Evolutionary conservation across 164 flowering plant genomes (phyloP).

Genomic region (Vitis rotundifolia): DNA sequence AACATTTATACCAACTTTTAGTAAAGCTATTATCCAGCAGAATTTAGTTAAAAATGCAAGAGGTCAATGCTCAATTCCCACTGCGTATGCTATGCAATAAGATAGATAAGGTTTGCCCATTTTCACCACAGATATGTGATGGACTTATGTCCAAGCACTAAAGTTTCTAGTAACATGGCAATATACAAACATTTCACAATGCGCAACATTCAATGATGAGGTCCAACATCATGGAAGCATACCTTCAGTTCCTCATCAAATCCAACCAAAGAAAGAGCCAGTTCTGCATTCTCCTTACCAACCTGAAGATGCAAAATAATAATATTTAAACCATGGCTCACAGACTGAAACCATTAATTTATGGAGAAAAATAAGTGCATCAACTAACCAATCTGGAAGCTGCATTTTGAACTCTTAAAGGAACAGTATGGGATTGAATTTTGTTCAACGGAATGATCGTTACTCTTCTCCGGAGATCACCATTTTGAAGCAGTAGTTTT

Average conservation of each 20-base stretch:
- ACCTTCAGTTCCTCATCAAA: constrained; percentile 88
- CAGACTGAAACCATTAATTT: background rate
- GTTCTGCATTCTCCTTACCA: constrained; percentile 84
- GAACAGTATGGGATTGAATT: constrained; percentile 61
- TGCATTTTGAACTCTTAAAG: constrained; percentile 60
- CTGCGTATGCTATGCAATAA: no score
- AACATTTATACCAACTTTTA: constrained; percentile 9
- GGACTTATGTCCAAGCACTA: no score
- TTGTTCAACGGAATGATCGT: constrained; percentile 94
- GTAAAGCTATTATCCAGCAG: background rate
- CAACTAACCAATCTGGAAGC: constrained; percentile 73
- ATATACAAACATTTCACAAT: background rate
- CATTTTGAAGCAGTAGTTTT: constrained; percentile 81
- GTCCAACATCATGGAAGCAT: constrained; percentile 2
- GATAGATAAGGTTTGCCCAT: no score
- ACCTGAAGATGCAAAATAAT: constrained; percentile 52
- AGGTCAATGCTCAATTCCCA: no score
- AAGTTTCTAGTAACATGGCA: background rate
- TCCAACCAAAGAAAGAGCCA: constrained; percentile 91
- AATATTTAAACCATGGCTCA: background rate
- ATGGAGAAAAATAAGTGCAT: constrained; percentile 2
- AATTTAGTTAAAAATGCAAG: no score
- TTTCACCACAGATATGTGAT: no score
- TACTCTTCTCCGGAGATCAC: constrained; percentile 83
- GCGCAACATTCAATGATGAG: background rate